Evolutionary conservation across 179 eudicot species (phyloP).

Genomic region (Camellia oleifera): DNA sequence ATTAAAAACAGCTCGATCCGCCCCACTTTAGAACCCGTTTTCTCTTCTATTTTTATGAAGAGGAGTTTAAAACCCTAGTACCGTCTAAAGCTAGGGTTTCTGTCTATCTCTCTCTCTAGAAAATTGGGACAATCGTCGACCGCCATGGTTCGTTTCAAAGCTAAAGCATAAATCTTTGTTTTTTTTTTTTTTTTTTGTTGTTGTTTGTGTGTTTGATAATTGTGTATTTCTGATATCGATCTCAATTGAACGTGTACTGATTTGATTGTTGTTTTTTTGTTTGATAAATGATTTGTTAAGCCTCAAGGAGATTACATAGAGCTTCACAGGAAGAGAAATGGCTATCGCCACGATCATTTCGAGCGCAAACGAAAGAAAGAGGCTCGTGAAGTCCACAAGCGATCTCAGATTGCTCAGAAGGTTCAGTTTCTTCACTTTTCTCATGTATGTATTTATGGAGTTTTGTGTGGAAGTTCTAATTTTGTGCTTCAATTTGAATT

Average conservation of each 20-base stretch:
- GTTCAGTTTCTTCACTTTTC: slow-evolving; percentile 23
- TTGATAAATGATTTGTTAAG: slow-evolving; percentile 21
- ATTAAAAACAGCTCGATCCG: not conserved
- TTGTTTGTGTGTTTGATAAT: too few species aligned
- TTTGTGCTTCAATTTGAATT: slow-evolving; percentile 2
- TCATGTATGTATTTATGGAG: not conserved
- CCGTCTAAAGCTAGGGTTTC: not conserved
- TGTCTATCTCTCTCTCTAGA: not conserved
- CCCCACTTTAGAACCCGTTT: not conserved
- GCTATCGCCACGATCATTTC: slow-evolving; percentile 67
- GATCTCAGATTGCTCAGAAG: slow-evolving; percentile 56
- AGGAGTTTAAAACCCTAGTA: not conserved
- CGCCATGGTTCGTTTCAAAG: slow-evolving; percentile 4
- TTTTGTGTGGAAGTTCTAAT: not conserved
- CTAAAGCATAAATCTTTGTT: not conserved
- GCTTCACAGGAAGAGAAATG: slow-evolving; percentile 72
- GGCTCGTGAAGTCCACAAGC: slow-evolving; percentile 76
- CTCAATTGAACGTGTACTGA: not conserved
- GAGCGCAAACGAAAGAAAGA: slow-evolving; percentile 93
- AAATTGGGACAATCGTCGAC: not conserved
- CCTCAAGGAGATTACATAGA: slow-evolving; percentile 95
- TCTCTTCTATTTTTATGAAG: not conserved
- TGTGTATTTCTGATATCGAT: not conserved
- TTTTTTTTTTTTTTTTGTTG: not conserved
- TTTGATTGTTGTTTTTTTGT: not conserved